Evolutionary conservation across 2,329 filamentous ascomycete species (phyloP), one percentile per base, ranked within the genome.

Genomic region (Xylaria sp.): DNA sequence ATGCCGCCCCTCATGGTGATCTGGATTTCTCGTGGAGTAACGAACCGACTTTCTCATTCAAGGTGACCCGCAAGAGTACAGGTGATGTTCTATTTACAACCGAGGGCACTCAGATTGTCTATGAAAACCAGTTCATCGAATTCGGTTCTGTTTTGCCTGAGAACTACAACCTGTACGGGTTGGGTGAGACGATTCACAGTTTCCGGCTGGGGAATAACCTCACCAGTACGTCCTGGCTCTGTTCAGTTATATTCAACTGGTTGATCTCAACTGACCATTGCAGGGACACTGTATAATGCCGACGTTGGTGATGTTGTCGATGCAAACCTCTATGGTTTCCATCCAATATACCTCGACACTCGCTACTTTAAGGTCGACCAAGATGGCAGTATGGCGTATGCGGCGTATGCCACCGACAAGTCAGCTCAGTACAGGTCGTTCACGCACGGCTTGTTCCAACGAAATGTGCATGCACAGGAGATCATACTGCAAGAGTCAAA

Each of bases 321-420:
- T 47, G 72, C 77, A 10, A 92, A 92, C 66, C 77, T 92, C 4
- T 94, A 94, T 67, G 89, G 90, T 5, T 81, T 79, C 47, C 90
- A 94, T 66, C 87, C 90, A 0, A 85, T 92, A 68, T 94, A 93
- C 69, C 76, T 92, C 3, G 90, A 93, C 63, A 92, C 89, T 1
- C 81, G 89, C 59, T 93, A 92, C 73, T 91, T 86, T 66, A 79
- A 86, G 63, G 75, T 80, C 9, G 76, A 81, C 53, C 61, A 75
- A 1, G 76, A 77, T 3, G 80, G 80, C 3, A 73, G 76, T 37
- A 75, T 82, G 52, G 78, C 75, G 1, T 82, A 87, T 23, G 76
- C 83, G 11, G 80, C 80, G 52, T 77, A 85, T 61, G 77, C 83
- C 10, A 78, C 81, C 0, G 77, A 83, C 63, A 73, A 74, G 5